Base-by-base conservation (phyloP, 768 basidiomycete genomes). In the Scleroderma citrinum region DNA sequence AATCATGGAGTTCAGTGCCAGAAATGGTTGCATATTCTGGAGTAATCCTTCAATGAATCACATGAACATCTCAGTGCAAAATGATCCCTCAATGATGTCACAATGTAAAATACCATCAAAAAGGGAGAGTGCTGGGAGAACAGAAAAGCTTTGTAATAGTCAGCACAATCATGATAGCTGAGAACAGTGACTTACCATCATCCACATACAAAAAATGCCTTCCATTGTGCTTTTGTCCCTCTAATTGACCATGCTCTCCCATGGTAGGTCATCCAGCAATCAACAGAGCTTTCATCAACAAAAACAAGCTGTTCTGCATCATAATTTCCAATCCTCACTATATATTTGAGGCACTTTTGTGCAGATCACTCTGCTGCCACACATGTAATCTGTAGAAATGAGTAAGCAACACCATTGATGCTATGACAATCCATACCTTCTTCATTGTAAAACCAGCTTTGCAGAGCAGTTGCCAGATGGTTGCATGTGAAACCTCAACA, bases 11-110 rank as follows among this genome's bases (percentile, higher is more conserved):
- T 71, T 68, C 14, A 50, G 58, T 0, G 17, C 45, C 0, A 69
- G 71, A 41, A 50, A 73, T 3, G 67, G 71, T 17, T 69, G 53
- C 72, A 74, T 74, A 3, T 53, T 29, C 29, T 62, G 55, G 1
- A 74, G 60, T 1, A 74, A 48, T 2, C 59, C 58, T 3, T 62
- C 48, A 16, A 76, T 56, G 47, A 71, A 75, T 2, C 61, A 36
- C 1, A 44, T 26, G 51, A 75, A 75, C 2, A 6, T 32, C 7
- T 32, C 52, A 0, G 45, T 49, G 19, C 54, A 68, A 50, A 64
- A 71, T 3, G 69, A 61, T 1, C 64, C 59, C 20, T 61, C 51
- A 4, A 61, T 35, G 21, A 71, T 56, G 13, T 63, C 52, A 4
- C 59, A 37, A 46, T 68, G 56, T 2, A 72, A 12, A 6, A 73